phyloP scores from a whole-genome alignment of 2,329 filamentous ascomycete genomes.

The Ascochyta koolunga region DNA sequence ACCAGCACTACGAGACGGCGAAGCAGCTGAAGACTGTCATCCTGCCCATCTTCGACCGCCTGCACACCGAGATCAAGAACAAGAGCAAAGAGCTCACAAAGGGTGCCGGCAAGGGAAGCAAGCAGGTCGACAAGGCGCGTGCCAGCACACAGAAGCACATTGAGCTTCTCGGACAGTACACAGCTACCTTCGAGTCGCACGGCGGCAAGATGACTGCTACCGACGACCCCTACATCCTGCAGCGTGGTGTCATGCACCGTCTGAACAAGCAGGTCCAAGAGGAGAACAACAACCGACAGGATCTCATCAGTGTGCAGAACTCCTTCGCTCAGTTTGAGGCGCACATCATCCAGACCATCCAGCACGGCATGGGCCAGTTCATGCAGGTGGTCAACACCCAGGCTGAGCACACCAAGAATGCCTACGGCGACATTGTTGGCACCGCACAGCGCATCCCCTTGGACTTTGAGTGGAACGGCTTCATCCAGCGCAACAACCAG shows the following conservation, averaged over 20 bases:
- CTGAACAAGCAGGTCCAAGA: constrained; percentile 89
- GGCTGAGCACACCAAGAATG: constrained; percentile 77
- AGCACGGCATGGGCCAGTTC: constrained; percentile 83
- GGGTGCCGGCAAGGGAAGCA: constrained; percentile 82
- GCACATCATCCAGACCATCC: constrained; percentile 81
- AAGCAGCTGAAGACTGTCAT: constrained; percentile 87
- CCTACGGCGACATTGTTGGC: constrained; percentile 83
- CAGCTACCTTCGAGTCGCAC: constrained; percentile 77
- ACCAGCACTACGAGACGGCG: constrained; percentile 88
- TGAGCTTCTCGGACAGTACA: constrained; percentile 86
- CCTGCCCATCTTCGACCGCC: constrained; percentile 83
- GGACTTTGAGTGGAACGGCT: constrained; percentile 92
- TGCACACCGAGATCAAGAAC: constrained; percentile 96
- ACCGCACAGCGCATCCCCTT: constrained; percentile 77
- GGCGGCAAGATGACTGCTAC: constrained; percentile 72
- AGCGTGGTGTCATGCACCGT: constrained; percentile 80
- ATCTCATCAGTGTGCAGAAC: constrained; percentile 88
- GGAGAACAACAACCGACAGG: constrained; percentile 95
- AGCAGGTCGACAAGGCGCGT: constrained; percentile 89
- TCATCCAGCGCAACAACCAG: constrained; percentile 72
- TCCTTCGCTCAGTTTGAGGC: constrained; percentile 87
- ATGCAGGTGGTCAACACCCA: constrained; percentile 80
- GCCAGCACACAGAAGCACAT: constrained; percentile 92
- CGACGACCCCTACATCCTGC: constrained; percentile 88
- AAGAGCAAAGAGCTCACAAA: constrained; percentile 88